phyloP scores from a whole-genome alignment of 495 filamentous ascomycete species.

The Astrocystis sublimbata region DNA sequence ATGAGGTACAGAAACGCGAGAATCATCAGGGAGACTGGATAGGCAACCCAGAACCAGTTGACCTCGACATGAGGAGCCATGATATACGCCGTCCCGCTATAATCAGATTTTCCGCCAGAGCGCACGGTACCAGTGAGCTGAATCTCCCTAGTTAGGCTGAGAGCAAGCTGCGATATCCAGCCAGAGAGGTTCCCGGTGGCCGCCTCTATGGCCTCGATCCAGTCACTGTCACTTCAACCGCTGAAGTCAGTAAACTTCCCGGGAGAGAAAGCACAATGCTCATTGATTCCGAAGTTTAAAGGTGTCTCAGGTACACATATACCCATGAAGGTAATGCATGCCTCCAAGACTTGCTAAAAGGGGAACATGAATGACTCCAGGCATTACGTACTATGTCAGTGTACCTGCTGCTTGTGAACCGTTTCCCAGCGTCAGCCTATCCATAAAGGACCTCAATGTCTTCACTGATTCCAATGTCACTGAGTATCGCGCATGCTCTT shows the following conservation, averaged over 20 bases:
- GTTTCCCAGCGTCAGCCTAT: conserved; percentile 30
- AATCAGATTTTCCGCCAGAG: conserved; percentile 8
- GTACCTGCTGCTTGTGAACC: conserved; percentile 26
- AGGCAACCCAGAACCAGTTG: conserved; percentile 41
- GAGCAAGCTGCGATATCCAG: conserved; percentile 35
- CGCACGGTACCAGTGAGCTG: conserved; percentile 29
- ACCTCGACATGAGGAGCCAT: conserved; percentile 35
- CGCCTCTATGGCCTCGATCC: conserved; percentile 41
- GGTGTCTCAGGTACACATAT: too few species aligned
- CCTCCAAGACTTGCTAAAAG: too few species aligned
- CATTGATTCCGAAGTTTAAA: too few species aligned
- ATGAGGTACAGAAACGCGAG: conserved; percentile 37
- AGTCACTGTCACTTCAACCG: conserved; percentile 44
- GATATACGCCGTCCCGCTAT: conserved; percentile 33
- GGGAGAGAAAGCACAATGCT: too few species aligned
- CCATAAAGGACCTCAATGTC: conserved; percentile 34
- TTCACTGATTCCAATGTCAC: conserved; percentile 33
- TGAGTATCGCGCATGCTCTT: conserved; percentile 27
- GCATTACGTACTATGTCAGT: too few species aligned
- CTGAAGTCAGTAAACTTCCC: too few species aligned
- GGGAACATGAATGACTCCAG: too few species aligned
- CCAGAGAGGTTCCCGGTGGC: conserved; percentile 27
- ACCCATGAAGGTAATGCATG: too few species aligned
- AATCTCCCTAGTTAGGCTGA: conserved; percentile 38
- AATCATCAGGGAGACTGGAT: conserved; percentile 38